These are phyloP conservation scores for Phaeophleospora eucalypticola DNA, from an alignment of 2,329 filamentous ascomycete genomes.

Conservation along the genomic window DNA sequence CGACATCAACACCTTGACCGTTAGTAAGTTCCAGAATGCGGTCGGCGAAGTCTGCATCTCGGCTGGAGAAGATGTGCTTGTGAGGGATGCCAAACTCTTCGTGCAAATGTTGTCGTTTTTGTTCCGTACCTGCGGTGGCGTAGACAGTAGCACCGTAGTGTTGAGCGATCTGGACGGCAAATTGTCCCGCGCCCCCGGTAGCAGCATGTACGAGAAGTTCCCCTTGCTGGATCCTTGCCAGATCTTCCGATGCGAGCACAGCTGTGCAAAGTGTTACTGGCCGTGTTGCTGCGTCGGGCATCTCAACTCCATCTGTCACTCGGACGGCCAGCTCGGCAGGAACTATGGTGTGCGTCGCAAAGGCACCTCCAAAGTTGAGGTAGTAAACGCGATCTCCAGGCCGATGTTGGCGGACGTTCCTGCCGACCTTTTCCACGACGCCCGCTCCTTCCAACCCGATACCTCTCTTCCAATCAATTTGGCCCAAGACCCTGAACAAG, in stretches of 20 bases:
- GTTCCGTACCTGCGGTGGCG: conserved; percentile 25
- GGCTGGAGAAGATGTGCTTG: conserved; percentile 32
- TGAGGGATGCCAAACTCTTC: conserved; percentile 27
- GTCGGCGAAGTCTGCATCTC: conserved; percentile 28
- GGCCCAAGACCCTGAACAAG: too few species aligned
- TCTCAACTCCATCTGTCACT: conserved; percentile 3
- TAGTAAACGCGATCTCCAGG: too few species aligned
- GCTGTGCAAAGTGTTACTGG: conserved; percentile 21
- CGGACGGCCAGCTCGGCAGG: background rate
- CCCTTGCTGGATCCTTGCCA: conserved; percentile 26
- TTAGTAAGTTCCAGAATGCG: conserved; percentile 25
- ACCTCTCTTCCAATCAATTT: too few species aligned
- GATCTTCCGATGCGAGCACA: conserved; percentile 27
- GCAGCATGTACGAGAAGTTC: conserved; percentile 36
- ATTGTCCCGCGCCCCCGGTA: conserved; percentile 29
- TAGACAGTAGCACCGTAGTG: conserved; percentile 25
- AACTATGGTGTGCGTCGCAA: background rate
- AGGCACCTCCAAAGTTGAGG: too few species aligned
- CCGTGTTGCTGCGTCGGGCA: conserved; percentile 1
- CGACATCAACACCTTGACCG: conserved; percentile 30
- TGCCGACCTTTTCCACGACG: too few species aligned
- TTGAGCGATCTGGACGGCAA: conserved; percentile 25
- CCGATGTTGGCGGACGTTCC: too few species aligned
- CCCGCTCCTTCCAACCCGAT: too few species aligned
- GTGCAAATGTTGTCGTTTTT: conserved; percentile 20